phyloP scores from a whole-genome alignment of 129 eudicot genomes.

The carrot (Daucus carota) region DH1_v3.0 NC_030384.2:31537501-31538000 shows the following conservation, averaged over 20 bases:
- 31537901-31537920: not conserved
- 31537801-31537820: not conserved
- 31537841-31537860: not conserved
- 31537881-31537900: no score
- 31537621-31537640: not conserved
- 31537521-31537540: no score
- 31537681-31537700: not conserved
- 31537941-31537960: not conserved
- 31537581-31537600: not conserved
- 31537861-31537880: no score
- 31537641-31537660: not conserved
- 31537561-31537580: not conserved
- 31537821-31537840: no score
- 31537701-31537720: not conserved
- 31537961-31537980: not conserved
- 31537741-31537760: not conserved
- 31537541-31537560: no score
- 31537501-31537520: not conserved
- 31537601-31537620: not conserved
- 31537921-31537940: not conserved
- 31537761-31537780: not conserved
- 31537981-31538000: no score
- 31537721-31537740: not conserved
- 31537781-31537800: not conserved
- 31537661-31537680: not conserved